Conservation (phyloP, 1,284 basidiomycete genomes). For the Ceratobasidium sp. region DNA sequence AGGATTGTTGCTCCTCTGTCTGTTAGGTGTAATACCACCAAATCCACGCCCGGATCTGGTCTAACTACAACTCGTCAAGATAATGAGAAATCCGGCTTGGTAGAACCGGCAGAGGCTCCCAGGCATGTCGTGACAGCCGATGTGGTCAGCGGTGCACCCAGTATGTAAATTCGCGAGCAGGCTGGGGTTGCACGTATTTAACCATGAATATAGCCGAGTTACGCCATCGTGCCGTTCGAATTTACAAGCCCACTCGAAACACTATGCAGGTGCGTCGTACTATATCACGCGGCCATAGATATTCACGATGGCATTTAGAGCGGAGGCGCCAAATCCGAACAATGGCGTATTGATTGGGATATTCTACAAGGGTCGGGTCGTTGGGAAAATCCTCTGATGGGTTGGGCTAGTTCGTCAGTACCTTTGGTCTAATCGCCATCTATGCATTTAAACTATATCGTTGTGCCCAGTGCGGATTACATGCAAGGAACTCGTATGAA, state of each 20-base stretch:
- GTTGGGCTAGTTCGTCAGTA: constrained; percentile 88
- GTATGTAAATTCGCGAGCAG: constrained; percentile 55
- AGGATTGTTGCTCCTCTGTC: constrained; percentile 28
- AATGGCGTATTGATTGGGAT: constrained; percentile 97
- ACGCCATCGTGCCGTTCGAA: constrained; percentile 84
- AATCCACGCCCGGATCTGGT: constrained; percentile 38
- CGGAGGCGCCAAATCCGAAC: constrained; percentile 76
- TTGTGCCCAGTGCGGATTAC: constrained; percentile 83
- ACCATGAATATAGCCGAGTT: constrained; percentile 67
- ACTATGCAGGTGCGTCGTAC: constrained; percentile 85
- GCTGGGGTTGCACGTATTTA: background rate
- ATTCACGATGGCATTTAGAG: constrained; percentile 9
- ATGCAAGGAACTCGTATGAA: constrained; percentile 90
- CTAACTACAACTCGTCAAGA: constrained; percentile 36
- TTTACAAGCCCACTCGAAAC: constrained; percentile 91
- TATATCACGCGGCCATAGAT: background rate
- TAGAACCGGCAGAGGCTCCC: constrained; percentile 42
- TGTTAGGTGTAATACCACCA: constrained; percentile 25
- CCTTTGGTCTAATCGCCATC: background rate
- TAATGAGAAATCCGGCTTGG: constrained; percentile 38
- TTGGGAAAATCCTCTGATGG: constrained; percentile 99
- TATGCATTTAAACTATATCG: background rate
- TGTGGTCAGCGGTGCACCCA: constrained; percentile 75
- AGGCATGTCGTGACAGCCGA: constrained; percentile 73
- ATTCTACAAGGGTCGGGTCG: constrained; percentile 84